Evolutionary conservation across 768 basidiomycete genomes (phyloP), one percentile per base, ranked within the genome.

Genomic region (Lactarius trivialis): DNA sequence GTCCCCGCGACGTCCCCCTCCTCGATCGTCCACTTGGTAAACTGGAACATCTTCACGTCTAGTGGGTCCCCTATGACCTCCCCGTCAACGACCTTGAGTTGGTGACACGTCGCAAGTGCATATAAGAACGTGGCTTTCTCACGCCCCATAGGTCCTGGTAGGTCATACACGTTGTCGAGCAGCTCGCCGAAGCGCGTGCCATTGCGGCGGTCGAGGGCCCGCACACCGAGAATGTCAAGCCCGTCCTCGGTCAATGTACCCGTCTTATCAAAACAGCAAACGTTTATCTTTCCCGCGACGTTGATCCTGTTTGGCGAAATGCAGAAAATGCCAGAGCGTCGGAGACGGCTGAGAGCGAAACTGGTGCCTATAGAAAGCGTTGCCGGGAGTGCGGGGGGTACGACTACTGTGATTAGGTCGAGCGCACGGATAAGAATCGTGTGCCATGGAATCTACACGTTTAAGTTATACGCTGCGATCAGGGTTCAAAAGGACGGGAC

Each of bases 241-340:
- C 96, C 97, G 66, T 99, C 97, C 74, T 99, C 97, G 1, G 97
- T 99, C 26, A 99, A 80, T 9, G 97, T 99, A 8, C 97, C 97
- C 1, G 97, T 99, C 76, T 99, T 99, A 78, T 99, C 97, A 70
- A 99, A 99, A 71, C 95, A 98, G 69, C 93, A 93, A 11, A 98
- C 88, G 67, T 98, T 98, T 75, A 98, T 79, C 76, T 97, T 95
- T 11, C 97, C 97, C 1, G 86, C 92, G 51, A 99, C 84, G 69
- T 99, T 99, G 69, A 99, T 90, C 52, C 97, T 79, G 67, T 87
- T 94, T 0, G 97, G 97, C 0, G 97, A 93, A 64, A 98, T 98
- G 73, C 97, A 99, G 77, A 89, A 98, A 58, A 99, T 90, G 14
- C 89, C 91, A 30, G 79, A 76, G 71, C 89, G 92, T 55, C 93